These are phyloP conservation scores for Phytophthora hibernalis DNA, from an alignment of 352 stramenopile genomes.

Conservation along the genomic window DNA sequence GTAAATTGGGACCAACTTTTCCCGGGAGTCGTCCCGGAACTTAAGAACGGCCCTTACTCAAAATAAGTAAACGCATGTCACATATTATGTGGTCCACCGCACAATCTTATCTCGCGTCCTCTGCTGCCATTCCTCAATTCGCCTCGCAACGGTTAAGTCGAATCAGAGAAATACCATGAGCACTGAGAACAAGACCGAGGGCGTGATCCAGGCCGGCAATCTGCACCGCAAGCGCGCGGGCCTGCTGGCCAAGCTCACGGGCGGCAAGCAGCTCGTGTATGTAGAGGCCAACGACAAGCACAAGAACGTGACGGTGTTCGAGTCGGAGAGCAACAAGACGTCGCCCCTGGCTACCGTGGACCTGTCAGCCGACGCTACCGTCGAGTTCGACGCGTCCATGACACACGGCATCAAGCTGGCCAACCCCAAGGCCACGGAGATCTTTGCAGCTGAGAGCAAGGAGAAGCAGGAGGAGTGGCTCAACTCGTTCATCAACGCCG, in stretches of 20 bases:
- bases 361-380: constrained; percentile 36
- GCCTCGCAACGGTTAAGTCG: not conserved
- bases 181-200: constrained; percentile 32
- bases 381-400: constrained; percentile 43
- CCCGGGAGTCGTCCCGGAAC: too few relatives aligned
- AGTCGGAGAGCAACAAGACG: constrained; percentile 43
- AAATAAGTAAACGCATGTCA: constrained; percentile 12
- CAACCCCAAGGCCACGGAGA: constrained; percentile 30
- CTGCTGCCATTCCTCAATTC: constrained; percentile 16
- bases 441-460: constrained; percentile 18
- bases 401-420: constrained; percentile 51
- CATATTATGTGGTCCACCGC: constrained; percentile 1
- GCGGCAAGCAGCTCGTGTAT: constrained; percentile 41
- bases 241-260: constrained; percentile 36
- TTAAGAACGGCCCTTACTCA: too few relatives aligned
- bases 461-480: constrained; percentile 52
- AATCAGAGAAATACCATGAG: constrained; percentile 16
- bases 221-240: constrained; percentile 35
- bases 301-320: constrained; percentile 58
- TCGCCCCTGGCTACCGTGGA: constrained; percentile 32
- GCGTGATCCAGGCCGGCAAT: constrained; percentile 42
- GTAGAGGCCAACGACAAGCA: constrained; percentile 51
- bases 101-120: constrained; percentile 12
- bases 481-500: too few relatives aligned
- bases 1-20: too few relatives aligned